These are phyloP conservation scores for Pleurotus eryngii DNA, from an alignment of 768 basidiomycete genomes.

Conservation along the genomic window DNA sequence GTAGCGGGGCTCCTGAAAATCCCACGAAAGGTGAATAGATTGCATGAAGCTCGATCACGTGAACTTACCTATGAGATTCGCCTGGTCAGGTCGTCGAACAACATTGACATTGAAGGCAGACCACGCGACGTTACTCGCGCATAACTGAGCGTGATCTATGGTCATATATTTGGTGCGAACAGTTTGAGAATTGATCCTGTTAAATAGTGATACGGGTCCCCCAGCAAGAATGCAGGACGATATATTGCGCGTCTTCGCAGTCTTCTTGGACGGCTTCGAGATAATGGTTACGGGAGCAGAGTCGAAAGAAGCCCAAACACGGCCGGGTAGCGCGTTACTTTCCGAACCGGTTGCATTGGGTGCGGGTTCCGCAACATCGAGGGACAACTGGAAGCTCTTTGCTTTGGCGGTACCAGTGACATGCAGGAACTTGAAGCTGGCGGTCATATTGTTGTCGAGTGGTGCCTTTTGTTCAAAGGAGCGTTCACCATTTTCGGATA, in stretches of 20 bases:
- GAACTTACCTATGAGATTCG: slow-evolving; percentile 62
- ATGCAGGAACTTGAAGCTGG: slow-evolving; percentile 89
- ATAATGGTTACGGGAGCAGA: slow-evolving; percentile 93
- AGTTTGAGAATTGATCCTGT: slow-evolving; percentile 94
- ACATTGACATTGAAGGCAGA: slow-evolving; percentile 94
- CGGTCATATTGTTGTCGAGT: slow-evolving; percentile 79
- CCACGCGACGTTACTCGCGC: slow-evolving; percentile 90
- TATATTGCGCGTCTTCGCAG: slow-evolving; percentile 90
- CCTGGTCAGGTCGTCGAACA: slow-evolving; percentile 68
- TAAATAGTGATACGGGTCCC: slow-evolving; percentile 89
- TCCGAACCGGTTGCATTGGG: slow-evolving; percentile 45
- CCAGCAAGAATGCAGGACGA: slow-evolving; percentile 87
- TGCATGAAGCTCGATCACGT: slow-evolving; percentile 43
- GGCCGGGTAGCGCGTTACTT: slow-evolving; percentile 46
- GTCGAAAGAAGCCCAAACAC: slow-evolving; percentile 88
- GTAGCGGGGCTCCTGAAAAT: slow-evolving; percentile 62
- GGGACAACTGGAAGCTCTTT: slow-evolving; percentile 83
- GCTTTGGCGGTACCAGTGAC: slow-evolving; percentile 86
- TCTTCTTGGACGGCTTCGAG: slow-evolving; percentile 97
- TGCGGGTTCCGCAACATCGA: slow-evolving; percentile 80
- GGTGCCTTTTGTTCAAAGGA: slow-evolving; percentile 83
- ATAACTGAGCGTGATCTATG: slow-evolving; percentile 77
- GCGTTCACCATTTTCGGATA: slow-evolving; percentile 79
- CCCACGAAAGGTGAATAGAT: slow-evolving; percentile 34
- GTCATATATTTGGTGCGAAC: slow-evolving; percentile 98